Conservation (phyloP, 169 alveolate genomes). For the Fabrea salina region DNA sequence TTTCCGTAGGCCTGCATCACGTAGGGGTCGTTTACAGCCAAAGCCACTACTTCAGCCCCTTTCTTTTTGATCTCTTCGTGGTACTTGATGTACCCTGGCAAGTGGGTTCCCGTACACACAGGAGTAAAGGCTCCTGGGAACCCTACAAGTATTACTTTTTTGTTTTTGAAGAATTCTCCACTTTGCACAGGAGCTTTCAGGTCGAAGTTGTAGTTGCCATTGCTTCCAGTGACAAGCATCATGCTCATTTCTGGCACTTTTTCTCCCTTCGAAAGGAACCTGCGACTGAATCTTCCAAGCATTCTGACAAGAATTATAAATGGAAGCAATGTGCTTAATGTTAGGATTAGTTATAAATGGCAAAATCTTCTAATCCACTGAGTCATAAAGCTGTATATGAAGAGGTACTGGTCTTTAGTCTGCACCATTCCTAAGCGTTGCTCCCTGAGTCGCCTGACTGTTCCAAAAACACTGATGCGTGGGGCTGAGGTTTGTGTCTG, state of each 20-base stretch:
- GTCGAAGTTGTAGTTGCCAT: too few relatives aligned
- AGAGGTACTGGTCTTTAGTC: slow-evolving; percentile 66
- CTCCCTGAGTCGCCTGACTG: slow-evolving; percentile 83
- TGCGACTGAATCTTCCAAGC: too few relatives aligned
- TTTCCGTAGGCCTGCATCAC: slow-evolving; percentile 34
- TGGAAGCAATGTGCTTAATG: too few relatives aligned
- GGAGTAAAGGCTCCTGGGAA: slow-evolving; percentile 60
- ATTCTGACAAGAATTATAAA: too few relatives aligned
- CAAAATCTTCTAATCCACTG: slow-evolving; percentile 33
- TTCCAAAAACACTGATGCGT: slow-evolving; percentile 63
- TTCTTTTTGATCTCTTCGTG: slow-evolving; percentile 8
- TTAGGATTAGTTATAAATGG: too few relatives aligned
- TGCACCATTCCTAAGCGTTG: slow-evolving; percentile 85
- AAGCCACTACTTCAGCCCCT: slow-evolving; percentile 36
- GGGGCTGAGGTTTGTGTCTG: slow-evolving; percentile 4
- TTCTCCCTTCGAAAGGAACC: too few relatives aligned
- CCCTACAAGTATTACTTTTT: slow-evolving; percentile 32
- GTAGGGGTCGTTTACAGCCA: slow-evolving; percentile 49
- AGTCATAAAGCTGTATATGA: slow-evolving; percentile 69
- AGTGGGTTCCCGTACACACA: slow-evolving; percentile 30
- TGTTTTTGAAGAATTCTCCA: neutral
- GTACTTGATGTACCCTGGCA: slow-evolving; percentile 27
- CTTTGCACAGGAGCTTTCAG: too few relatives aligned
- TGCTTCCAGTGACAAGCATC: too few relatives aligned
- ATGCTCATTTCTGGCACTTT: too few relatives aligned